Evolutionary conservation across 768 basidiomycete species (phyloP), one percentile per base, ranked within the genome.

Genomic region (Pisolithus microcarpus): DNA sequence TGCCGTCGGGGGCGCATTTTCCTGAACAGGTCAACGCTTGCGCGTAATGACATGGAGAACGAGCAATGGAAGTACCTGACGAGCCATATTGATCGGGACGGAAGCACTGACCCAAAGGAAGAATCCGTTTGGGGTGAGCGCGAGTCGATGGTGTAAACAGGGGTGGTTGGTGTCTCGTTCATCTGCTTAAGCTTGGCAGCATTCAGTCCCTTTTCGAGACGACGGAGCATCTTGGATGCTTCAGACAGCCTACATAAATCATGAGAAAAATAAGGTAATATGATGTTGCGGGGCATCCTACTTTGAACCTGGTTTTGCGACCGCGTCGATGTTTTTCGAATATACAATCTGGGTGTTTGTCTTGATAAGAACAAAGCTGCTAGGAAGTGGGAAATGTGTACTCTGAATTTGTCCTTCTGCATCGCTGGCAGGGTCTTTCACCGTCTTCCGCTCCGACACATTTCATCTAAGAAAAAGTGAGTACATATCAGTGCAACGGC

Each of bases 261-360:
- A 36, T 61, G 46, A 44, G 60, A 54, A 16, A n/a, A 54, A 39
- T 36, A 43, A n/a, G 8, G n/a, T 46, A 30, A 38, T 19, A 37
- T 28, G 26, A 18, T 11, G 8, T 28, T 21, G 30, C 45, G 36
- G 51, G 34, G n/a, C n/a, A 45, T 53, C 74, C 23, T 65, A 91
- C 90, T 91, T 92, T 69, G 89, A 91, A 59, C 89, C 90, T 16
- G 89, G 89, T 61, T n/a, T 92, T 92, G 51, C 89, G 80, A 39
- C 89, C 89, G 31, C 89, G 82, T 49, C 90, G 80, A 67, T 92
- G 89, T 66, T 91, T 92, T 72, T 92, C 89, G 59, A 92, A 92
- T 31, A 90, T 57, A 60, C 89, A n/a, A 91, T 53, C 87, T 90
- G 59, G 45, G 42, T 11, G 26, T 13, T 39, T 36, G 43, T 16